Percentiles rank a stretch among this genome's conserved stretches.
Evolutionary conservation across 805 yeast species (phyloP).

Genomic region (Teunomyces tritomae): DNA sequence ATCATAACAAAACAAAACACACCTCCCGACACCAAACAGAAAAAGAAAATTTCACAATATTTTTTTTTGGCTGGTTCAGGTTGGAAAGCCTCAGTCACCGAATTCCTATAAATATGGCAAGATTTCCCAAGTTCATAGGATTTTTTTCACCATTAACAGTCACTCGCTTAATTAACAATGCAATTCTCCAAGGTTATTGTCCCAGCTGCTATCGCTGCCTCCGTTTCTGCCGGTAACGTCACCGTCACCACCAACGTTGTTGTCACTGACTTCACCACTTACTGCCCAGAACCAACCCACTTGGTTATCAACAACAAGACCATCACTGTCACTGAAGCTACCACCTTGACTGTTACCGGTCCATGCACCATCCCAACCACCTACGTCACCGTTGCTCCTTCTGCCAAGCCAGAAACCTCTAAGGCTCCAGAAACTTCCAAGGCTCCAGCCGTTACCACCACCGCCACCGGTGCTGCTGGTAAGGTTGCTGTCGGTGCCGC

Average conservation of each 20-base stretch:
- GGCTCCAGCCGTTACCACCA: slow-evolving; percentile 27
- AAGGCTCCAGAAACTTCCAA: slow-evolving; percentile 14
- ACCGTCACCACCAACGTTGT: slow-evolving; percentile 52
- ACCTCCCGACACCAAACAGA: not conserved
- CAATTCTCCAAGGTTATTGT: slow-evolving; percentile 35
- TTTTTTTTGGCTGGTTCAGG: not conserved
- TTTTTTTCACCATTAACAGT: not conserved
- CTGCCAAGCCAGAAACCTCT: slow-evolving; percentile 15
- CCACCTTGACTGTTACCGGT: slow-evolving; percentile 83
- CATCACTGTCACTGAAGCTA: slow-evolving; percentile 72
- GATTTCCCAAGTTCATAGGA: too few species aligned
- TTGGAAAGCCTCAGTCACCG: not conserved
- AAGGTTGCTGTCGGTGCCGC: slow-evolving; percentile 48
- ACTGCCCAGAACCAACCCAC: slow-evolving; percentile 77
- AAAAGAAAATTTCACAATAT: not conserved
- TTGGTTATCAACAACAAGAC: slow-evolving; percentile 64
- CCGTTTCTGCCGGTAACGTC: slow-evolving; percentile 44
- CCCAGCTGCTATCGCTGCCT: slow-evolving; percentile 43
- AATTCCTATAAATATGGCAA: slow-evolving; percentile 6
- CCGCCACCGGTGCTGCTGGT: slow-evolving; percentile 36
- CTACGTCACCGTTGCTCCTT: slow-evolving; percentile 22
- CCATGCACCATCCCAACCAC: slow-evolving; percentile 72
- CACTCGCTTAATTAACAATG: slow-evolving; percentile 19
- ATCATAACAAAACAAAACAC: not conserved
- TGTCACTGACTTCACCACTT: slow-evolving; percentile 73